Evolutionary conservation across 208 protist genomes (phyloP), one percentile per base, ranked within the genome.

Genomic region (Leishmania amazonensis): DNA sequence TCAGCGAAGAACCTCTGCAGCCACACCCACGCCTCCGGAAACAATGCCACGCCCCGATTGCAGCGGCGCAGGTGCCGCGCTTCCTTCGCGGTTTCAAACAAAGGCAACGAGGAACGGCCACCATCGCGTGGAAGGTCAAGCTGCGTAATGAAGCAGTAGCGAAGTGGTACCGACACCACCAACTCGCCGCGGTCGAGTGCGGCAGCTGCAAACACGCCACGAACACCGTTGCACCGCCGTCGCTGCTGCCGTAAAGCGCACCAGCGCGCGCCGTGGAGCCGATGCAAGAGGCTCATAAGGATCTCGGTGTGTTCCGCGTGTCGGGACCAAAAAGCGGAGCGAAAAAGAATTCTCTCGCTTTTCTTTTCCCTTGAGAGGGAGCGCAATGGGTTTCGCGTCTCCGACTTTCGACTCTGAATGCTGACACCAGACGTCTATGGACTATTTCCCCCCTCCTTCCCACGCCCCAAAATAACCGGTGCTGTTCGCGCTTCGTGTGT

Each of bases 1-100:
- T 93, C 89, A 1, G 81, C 42, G 7, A 88, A 95, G 51, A 93
- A 88, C 1, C 89, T 89, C 77, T 75, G 78, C 70, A 96, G 77
- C 93, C 94, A 97, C 47, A 81, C 38, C 71, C 74, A 89, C 42
- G 70, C 64, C 76, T 97, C 93, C 28, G 93, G 91, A 58, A 96
- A 89, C 51, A 97, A 83, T 38, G 84, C 81, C 17, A 84, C 78
- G 2, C 79, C 71, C 2, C 91, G 83, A 79, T 96, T 95, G 77
- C 86, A 92, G 9, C 91, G 91, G 1, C 91, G 91, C 65, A 94
- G 74, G 47, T 75, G 35, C 17, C 47, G 81, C n/a, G 60, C 28
- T 24, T 70, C 79, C 35, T 54, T 49, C 24, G 62, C 35, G 17
- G 53, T 62, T 8, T 78, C 75, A 38, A 67, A 53, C 0, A 40